Base-by-base conservation (phyloP, 805 yeast species). In the Schizosaccharomyces lindneri region DNA sequence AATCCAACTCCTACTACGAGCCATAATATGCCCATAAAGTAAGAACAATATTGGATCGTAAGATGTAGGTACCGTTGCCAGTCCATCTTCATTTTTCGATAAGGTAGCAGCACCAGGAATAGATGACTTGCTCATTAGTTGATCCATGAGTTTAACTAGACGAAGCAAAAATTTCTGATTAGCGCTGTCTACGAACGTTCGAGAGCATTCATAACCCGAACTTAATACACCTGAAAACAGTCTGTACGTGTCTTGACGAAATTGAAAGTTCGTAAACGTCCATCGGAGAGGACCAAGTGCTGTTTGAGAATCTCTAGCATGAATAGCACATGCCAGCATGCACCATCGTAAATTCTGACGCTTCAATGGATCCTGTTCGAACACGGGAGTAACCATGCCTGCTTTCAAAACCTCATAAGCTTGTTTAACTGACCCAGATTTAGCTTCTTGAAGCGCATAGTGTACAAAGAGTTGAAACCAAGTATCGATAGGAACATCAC, bases 381-480 rank as follows among this genome's bases (percentile, higher is more conserved):
- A 93, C 2, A 88, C 89, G 70, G 82, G 85, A 3, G 88, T 85
- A 61, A 81, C 81, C 68, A 77, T 79, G 0, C 95, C 94, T 27
- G 83, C 80, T 41, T 84, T 85, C 48, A 86, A 75, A 4, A 87
- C 79, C 57, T 83, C 79, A 59, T 78, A 71, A 6, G 95, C 90
- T 66, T 81, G 83, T 29, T 81, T 81, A 1, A 75, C 73, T 61
- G 76, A 74, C 63, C 81, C 85, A 67, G 76, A 78, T 64, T 77
- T 77, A 0, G 87, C 82, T 60, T 84, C 76, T 29, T 82, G 76
- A 43, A 90, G 70, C 0, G 95, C 82, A 66, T 84, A 81, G 67
- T 83, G 84, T 79, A 88, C 83, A 67, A 88, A 86, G 5, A 90
- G 73, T 64, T 79, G 81, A 70, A 87, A 87, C 98, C 98, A 93